A percentile compares a stretch with the other conserved stretches of the same genome.
Evolutionary conservation across 2,329 filamentous ascomycete species (phyloP).

Genomic region (Talaromyces sp.): DNA sequence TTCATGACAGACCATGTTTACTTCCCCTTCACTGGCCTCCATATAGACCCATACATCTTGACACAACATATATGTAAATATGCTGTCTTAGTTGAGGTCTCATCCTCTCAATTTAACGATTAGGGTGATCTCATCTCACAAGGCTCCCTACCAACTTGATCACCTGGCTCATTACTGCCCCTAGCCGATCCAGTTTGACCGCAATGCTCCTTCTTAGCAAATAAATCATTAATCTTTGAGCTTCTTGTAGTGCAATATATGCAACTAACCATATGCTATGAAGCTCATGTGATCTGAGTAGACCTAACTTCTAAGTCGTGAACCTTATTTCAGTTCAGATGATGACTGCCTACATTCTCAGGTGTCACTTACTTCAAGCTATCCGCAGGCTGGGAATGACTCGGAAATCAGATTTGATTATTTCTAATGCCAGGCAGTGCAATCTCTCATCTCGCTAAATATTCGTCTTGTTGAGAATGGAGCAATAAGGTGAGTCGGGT

Average conservation of each 20-base stretch:
- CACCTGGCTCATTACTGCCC: neutral
- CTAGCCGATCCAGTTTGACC: neutral
- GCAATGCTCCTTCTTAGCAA: too few relatives aligned
- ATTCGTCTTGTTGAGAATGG: neutral
- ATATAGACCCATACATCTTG: too few relatives aligned
- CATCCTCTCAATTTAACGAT: neutral
- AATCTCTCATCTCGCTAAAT: neutral
- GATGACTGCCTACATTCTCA: neutral
- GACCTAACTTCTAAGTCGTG: neutral
- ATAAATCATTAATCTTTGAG: neutral
- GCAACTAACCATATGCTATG: neutral
- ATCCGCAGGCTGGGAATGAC: too few relatives aligned
- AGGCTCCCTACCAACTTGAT: neutral
- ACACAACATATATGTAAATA: neutral
- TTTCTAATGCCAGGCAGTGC: neutral
- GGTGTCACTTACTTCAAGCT: neutral
- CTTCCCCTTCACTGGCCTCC: too few relatives aligned
- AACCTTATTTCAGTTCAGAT: neutral
- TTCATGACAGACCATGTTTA: too few relatives aligned
- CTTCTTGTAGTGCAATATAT: neutral
- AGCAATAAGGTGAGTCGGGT: too few relatives aligned
- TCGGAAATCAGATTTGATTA: too few relatives aligned
- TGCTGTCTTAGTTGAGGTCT: neutral
- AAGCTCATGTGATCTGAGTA: neutral
- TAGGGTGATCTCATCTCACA: neutral